Base-by-base conservation (phyloP, 148 eudicot species). In the Rhododendron molle region DNA sequence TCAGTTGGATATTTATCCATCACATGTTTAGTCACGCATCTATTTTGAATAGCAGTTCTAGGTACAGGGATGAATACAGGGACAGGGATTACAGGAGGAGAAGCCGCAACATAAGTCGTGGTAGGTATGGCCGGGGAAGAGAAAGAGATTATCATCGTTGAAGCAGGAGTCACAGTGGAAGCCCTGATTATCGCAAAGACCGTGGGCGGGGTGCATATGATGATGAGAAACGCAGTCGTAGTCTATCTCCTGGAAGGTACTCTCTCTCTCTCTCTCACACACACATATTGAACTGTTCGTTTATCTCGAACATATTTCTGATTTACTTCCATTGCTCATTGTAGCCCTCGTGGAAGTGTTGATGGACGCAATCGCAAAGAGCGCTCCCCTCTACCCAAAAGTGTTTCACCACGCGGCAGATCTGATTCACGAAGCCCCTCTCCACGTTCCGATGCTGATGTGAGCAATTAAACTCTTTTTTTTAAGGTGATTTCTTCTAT, bases 391-490 rank as follows among this genome's bases (percentile, higher is more conserved):
- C 84, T 87, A 43, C 90, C 94, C 10, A 94, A 87, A 85, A 90
- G 94, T 90, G 87, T 86, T 50, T 94, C 93, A 49, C 96, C 94
- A 1, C 92, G 86, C 20, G 89, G 86, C 40, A 88, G 92, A n/a
- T 87, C 78, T 71, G 92, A 90, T 89, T 96, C 97, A 67, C 92
- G 94, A 30, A 95, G 97, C 86, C 95, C 92, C 56, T 92, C 97
- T 87, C 98, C 96, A 47, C 94, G 90, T 80, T 94, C 95, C 84
- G 98, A 94, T 90, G 92, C 93, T 65, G 98, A 95, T 85, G 98
- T 95, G 90, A 95, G 95, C 91, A 34, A 72, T 7, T 60, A 23
- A 50, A 20, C 34, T 72, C 71, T 28, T 43, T 32, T 32, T 38
- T 12, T 79, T 18, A 0, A 32, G 20, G 34, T 30, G 73, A 50